Percentiles rank a stretch among this genome's conserved stretches.
phyloP scores from a whole-genome alignment of 345 rosid genomes.

The Toxicodendron radicans region DNA sequence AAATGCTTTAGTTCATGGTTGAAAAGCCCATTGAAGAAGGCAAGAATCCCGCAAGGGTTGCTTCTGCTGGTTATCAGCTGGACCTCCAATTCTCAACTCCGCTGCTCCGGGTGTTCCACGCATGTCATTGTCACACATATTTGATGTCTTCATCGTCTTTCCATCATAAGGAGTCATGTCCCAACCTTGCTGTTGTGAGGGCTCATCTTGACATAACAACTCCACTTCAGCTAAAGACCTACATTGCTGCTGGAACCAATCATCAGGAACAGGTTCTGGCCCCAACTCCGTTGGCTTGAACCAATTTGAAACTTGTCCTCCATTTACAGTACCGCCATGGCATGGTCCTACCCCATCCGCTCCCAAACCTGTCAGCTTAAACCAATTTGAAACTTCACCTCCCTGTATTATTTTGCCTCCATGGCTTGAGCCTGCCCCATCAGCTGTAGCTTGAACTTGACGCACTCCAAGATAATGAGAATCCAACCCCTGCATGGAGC shows the following conservation, averaged over 20 bases:
- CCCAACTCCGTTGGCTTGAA: slow-evolving; percentile 9
- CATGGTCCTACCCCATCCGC: not conserved
- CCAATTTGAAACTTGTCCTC: not conserved
- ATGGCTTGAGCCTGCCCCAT: slow-evolving; percentile 7
- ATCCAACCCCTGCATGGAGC: not conserved
- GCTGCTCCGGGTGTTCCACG: not conserved
- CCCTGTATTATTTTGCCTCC: not conserved
- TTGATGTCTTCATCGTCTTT: not conserved
- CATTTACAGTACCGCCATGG: slow-evolving; percentile 2
- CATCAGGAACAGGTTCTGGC: not conserved
- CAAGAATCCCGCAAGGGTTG: not conserved
- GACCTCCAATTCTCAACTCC: slow-evolving; percentile 2
- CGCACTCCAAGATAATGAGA: slow-evolving; percentile 8
- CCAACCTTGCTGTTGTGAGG: slow-evolving; percentile 10
- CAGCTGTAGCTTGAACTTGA: not conserved
- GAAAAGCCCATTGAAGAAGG: not conserved
- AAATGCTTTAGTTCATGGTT: not conserved
- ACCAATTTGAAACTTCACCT: slow-evolving; percentile 11
- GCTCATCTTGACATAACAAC: not conserved
- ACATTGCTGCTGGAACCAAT: slow-evolving; percentile 11
- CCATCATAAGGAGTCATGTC: not conserved
- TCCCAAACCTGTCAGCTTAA: not conserved
- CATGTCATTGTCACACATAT: not conserved
- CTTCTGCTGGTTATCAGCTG: not conserved
- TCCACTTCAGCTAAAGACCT: not conserved